These are phyloP conservation scores for Periconia sp. DNA, from an alignment of 2,329 filamentous ascomycete genomes.

Conservation along the genomic window DNA sequence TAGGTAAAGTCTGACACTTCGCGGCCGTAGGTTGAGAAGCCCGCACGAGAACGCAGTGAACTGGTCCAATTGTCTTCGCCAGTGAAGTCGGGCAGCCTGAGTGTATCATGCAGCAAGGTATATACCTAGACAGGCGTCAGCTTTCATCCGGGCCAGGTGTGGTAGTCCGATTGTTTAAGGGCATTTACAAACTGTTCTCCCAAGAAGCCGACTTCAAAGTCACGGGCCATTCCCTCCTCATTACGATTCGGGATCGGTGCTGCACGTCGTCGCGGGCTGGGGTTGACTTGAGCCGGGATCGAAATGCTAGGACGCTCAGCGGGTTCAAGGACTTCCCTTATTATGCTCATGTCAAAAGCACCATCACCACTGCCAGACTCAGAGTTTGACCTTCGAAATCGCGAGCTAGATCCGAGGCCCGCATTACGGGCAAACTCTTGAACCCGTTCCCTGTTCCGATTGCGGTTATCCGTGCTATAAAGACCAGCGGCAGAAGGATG, in stretches of 20 bases:
- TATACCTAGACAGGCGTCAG: constrained; percentile 6
- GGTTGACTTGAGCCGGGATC: neutral
- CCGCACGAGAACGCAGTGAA: constrained; percentile 9
- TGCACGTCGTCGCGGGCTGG: neutral
- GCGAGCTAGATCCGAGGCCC: too few relatives aligned
- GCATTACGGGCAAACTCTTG: too few relatives aligned
- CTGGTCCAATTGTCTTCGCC: constrained; percentile 10
- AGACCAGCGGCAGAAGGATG: too few relatives aligned
- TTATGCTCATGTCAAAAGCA: constrained; percentile 4
- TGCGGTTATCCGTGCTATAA: too few relatives aligned
- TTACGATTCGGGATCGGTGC: constrained; percentile 4
- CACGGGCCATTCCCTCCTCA: constrained; percentile 6
- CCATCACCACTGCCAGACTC: neutral
- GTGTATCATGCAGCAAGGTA: constrained; percentile 5
- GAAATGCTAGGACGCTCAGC: constrained; percentile 2
- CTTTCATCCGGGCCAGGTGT: constrained; percentile 1
- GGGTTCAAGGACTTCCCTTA: neutral
- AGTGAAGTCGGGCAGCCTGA: constrained; percentile 7
- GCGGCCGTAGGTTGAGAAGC: constrained; percentile 5
- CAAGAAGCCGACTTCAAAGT: constrained; percentile 12
- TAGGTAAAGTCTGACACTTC: constrained; percentile 12
- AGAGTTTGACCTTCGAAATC: too few relatives aligned
- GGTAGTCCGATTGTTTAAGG: neutral
- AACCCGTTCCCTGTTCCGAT: too few relatives aligned
- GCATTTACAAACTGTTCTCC: constrained; percentile 11